Evolutionary conservation across 805 yeast genomes (phyloP).

Genomic region (Ogataea chonburiensis): DNA sequence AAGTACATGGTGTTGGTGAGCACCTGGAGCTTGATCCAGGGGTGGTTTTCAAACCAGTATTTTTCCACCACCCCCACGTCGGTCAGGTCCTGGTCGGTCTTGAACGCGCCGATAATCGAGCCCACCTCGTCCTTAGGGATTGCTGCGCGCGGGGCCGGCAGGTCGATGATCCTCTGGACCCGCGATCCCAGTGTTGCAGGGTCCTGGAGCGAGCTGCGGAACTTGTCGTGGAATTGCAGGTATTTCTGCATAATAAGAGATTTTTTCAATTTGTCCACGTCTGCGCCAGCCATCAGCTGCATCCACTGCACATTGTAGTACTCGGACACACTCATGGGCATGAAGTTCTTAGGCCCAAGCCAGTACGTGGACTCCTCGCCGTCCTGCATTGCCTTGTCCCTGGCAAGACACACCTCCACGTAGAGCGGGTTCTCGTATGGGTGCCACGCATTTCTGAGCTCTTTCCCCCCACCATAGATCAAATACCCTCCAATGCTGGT

Average conservation of each 20-base stretch:
- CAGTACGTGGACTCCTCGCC: conserved; percentile 45
- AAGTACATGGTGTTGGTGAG: conserved; percentile 21
- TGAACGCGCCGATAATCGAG: conserved; percentile 13
- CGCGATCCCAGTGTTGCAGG: conserved; percentile 13
- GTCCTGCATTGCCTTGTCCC: conserved; percentile 30
- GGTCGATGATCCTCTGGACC: conserved; percentile 12
- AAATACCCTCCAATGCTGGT: conserved; percentile 12
- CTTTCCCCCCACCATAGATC: conserved; percentile 23
- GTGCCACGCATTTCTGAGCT: conserved; percentile 16
- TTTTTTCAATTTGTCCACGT: conserved; percentile 21
- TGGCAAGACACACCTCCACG: conserved; percentile 29
- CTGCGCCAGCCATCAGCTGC: conserved; percentile 18
- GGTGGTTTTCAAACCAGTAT: conserved; percentile 23
- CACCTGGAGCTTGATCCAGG: conserved; percentile 20
- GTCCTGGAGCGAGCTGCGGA: conserved; percentile 1
- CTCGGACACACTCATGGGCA: conserved; percentile 41
- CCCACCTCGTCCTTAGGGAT: conserved; percentile 17
- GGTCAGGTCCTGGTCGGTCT: conserved; percentile 13
- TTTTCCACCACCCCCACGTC: conserved; percentile 13
- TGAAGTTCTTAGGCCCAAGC: conserved; percentile 49
- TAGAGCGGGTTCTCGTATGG: conserved; percentile 27
- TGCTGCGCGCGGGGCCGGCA: conserved; percentile 9
- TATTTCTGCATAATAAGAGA: conserved; percentile 13
- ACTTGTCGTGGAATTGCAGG: conserved; percentile 1
- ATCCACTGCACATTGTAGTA: conserved; percentile 28